Evolutionary conservation across 1,284 basidiomycete genomes (phyloP).

Genomic region (Irpex sp.): DNA sequence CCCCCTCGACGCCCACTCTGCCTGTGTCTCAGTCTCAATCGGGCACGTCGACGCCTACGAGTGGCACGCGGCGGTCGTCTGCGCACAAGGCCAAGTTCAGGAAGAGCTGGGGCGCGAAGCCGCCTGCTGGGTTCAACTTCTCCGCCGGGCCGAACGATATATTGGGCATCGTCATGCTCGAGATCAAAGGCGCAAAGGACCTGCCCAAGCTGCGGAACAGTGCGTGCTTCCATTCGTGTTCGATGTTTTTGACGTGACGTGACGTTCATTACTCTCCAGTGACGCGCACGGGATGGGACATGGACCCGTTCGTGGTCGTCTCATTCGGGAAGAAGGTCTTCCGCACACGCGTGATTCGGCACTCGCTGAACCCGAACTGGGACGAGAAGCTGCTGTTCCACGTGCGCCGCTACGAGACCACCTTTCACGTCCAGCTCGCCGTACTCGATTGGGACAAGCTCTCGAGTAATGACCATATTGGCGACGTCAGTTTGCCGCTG

Average conservation of each 20-base stretch:
- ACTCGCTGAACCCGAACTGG: constrained; percentile 89
- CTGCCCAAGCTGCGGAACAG: constrained; percentile 86
- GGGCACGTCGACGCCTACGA: background rate
- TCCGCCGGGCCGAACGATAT: constrained; percentile 68
- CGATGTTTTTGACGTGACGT: background rate
- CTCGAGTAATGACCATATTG: constrained; percentile 84
- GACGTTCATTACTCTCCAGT: constrained; percentile 37
- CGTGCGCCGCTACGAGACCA: constrained; percentile 82
- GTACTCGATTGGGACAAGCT: constrained; percentile 96
- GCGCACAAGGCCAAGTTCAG: constrained; percentile 21
- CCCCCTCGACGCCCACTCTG: constrained; percentile 12
- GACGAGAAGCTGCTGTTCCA: constrained; percentile 97
- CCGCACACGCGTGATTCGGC: constrained; percentile 86
- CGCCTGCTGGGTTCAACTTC: constrained; percentile 57
- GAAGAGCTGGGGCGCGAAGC: constrained; percentile 27
- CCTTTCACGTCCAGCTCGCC: constrained; percentile 75
- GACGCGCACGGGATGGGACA: constrained; percentile 87
- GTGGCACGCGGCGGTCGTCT: background rate
- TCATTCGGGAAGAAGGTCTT: constrained; percentile 98
- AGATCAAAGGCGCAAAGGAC: constrained; percentile 70
- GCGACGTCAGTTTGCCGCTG: constrained; percentile 71
- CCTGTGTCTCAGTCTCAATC: constrained; percentile 6
- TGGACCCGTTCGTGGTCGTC: constrained; percentile 96
- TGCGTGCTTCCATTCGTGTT: constrained; percentile 36
- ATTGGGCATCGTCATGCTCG: constrained; percentile 88